Conservation (phyloP, 257 asterid species). For the Coffea eugenioides region DNA sequence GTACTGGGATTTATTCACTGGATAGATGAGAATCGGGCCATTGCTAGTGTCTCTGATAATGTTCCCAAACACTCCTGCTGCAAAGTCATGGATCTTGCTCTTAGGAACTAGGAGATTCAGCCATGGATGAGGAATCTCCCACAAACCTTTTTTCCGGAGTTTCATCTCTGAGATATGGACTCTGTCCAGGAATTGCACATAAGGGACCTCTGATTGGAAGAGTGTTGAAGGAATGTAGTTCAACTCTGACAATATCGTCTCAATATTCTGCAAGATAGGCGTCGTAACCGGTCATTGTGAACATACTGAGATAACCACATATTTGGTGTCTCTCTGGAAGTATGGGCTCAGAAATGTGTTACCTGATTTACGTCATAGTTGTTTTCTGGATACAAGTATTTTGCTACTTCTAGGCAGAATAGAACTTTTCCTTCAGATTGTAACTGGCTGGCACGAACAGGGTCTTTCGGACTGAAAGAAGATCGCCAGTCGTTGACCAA, state of each 20-base stretch:
- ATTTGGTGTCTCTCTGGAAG: neutral
- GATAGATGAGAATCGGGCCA: conserved; percentile 90
- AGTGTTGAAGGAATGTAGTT: conserved; percentile 66
- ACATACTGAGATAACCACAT: neutral
- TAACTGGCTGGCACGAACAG: conserved; percentile 63
- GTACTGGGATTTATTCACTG: conserved; percentile 80
- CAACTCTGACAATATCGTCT: conserved; percentile 49
- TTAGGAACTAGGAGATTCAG: conserved; percentile 77
- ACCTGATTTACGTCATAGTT: conserved; percentile 45
- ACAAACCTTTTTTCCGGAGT: conserved; percentile 65
- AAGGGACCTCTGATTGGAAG: conserved; percentile 68
- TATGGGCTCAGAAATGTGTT: conserved; percentile 14
- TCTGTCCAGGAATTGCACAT: conserved; percentile 69
- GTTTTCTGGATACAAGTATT: conserved; percentile 64
- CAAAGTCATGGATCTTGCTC: conserved; percentile 63
- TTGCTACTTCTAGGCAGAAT: conserved; percentile 84
- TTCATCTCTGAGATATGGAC: conserved; percentile 71
- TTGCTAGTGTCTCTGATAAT: conserved; percentile 73
- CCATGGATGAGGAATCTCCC: conserved; percentile 99
- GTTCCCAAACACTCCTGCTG: conserved; percentile 63
- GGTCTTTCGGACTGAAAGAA: conserved; percentile 80
- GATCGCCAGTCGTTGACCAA: conserved; percentile 85
- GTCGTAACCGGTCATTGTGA: conserved; percentile 14
- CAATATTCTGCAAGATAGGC: conserved; percentile 55
- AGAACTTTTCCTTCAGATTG: conserved; percentile 72